Base-by-base conservation (phyloP, 2,329 filamentous ascomycete genomes). In the Bipolaris cookei region DNA sequence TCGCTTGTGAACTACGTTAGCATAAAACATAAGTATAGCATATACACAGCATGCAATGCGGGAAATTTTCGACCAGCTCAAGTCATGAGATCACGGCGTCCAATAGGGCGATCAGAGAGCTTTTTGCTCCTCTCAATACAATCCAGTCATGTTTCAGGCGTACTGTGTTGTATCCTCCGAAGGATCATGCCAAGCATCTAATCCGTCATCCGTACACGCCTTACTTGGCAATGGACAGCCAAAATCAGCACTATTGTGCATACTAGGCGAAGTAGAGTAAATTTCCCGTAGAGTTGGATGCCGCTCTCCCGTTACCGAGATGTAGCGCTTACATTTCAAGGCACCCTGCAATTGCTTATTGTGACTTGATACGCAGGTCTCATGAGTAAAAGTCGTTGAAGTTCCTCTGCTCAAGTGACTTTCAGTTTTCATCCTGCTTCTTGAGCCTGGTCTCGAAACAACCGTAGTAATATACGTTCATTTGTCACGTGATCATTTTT, bases 201-300 rank as follows among this genome's bases (percentile, higher is more conserved):
- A 42, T 25, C 16, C 20, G 6, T 23, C 11, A 23, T 41, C 21
- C 11, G 38, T 41, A 23, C 13, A 25, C 14, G 39, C 14, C 39
- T 44, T 20, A 14, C 48, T 43, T 51, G 39, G 49, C 39, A 20
- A 35, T 4, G 10, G 7, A 11, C 18, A n/a, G 14, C 25, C 5
- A 1, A n/a, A 35, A 37, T 51, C 49, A 51, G 49, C 49, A 44
- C 49, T 44, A 44, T 39, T 51, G 30, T 32, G 30, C 6, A 37
- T 38, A 3, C 21, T 32, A 20, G n/a, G 14, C 32, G 11, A 32
- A 8, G 14, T 18, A 44, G 35, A 20, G 20, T 32, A 44, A 11
- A 13, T 11, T 34, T 14, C 13, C 1, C 21, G 37, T 18, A 42
- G 16, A 3, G 6, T 16, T 20, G 10, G 10, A 16, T 21, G 25